Conservation (phyloP, 257 asterid genomes). For the Datura wrightii region DNA sequence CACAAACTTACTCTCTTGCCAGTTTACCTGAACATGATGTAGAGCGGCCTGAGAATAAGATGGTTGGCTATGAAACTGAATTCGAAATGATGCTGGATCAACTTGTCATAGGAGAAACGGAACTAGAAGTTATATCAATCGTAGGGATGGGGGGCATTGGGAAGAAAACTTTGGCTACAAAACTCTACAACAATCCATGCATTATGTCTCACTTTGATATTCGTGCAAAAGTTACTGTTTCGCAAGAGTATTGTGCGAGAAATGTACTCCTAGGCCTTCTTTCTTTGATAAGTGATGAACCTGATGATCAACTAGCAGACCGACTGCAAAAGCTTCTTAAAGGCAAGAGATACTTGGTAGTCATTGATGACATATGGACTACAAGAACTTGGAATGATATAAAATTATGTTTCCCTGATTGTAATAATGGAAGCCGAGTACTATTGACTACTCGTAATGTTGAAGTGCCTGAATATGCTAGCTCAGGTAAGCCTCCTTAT, state of each 20-base stretch:
- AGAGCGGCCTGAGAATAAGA: neutral
- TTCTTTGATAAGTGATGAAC: neutral
- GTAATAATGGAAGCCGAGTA: conserved; percentile 25
- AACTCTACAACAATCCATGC: neutral
- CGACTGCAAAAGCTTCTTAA: neutral
- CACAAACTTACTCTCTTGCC: neutral
- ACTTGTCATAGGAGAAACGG: neutral
- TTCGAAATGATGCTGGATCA: neutral
- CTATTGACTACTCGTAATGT: conserved; percentile 27
- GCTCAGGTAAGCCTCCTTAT: neutral
- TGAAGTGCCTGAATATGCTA: conserved; percentile 22
- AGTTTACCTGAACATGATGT: neutral
- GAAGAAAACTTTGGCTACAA: conserved; percentile 33
- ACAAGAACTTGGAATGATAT: conserved; percentile 25
- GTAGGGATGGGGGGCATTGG: conserved; percentile 37
- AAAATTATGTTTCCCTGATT: conserved; percentile 11
- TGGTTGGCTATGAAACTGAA: neutral
- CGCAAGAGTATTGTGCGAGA: neutral
- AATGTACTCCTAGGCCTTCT: conserved; percentile 27
- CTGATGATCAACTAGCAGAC: neutral
- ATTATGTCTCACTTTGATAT: conserved; percentile 14
- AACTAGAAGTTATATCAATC: conserved; percentile 21
- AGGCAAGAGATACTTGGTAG: conserved; percentile 27
- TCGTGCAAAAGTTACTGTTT: conserved; percentile 33
- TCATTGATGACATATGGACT: conserved; percentile 36